Percentiles rank a stretch among this genome's conserved stretches.
Evolutionary conservation across 176 grass and related monocot genomes (phyloP).

Genomic region (Chloris gayana): DNA sequence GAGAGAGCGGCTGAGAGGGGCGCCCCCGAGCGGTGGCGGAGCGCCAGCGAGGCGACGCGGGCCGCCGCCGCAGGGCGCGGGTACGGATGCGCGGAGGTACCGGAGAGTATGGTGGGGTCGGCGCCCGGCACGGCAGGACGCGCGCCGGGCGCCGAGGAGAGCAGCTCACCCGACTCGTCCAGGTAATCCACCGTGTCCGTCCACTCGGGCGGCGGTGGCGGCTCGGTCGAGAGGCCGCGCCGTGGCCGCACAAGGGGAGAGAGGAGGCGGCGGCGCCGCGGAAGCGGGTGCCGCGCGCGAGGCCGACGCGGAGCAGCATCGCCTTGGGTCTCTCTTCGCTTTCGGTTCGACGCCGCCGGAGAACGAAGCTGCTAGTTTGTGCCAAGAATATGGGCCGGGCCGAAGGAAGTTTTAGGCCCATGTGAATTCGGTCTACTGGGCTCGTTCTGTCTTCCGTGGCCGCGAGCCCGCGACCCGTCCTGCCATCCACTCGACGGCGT

Average conservation of each 20-base stretch:
- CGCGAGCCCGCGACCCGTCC: neutral
- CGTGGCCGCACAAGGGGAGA: neutral
- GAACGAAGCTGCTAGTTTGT: neutral
- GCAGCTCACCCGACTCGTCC: constrained; percentile 74
- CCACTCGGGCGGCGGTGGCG: constrained; percentile 46
- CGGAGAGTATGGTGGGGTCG: constrained; percentile 76
- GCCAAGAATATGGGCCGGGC: neutral
- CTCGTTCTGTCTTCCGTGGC: neutral
- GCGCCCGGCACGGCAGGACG: constrained; percentile 68
- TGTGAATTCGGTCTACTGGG: neutral
- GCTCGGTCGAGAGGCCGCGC: constrained; percentile 12
- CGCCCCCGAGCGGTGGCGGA: constrained; percentile 74
- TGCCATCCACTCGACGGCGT: neutral
- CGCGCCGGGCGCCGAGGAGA: constrained; percentile 65
- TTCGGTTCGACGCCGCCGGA: neutral
- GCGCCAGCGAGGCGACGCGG: constrained; percentile 66
- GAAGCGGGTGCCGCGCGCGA: constrained; percentile 33
- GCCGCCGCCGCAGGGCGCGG: constrained; percentile 71
- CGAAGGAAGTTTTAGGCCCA: neutral
- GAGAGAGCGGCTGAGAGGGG: constrained; percentile 73
- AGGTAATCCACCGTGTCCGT: constrained; percentile 88
- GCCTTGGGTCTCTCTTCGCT: neutral
- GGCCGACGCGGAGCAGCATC: constrained; percentile 57
- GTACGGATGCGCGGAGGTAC: constrained; percentile 66
- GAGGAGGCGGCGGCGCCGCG: constrained; percentile 19